These are phyloP conservation scores for Fusarium equiseti DNA, from an alignment of 2,329 filamentous ascomycete species.

Conservation along the genomic window DNA sequence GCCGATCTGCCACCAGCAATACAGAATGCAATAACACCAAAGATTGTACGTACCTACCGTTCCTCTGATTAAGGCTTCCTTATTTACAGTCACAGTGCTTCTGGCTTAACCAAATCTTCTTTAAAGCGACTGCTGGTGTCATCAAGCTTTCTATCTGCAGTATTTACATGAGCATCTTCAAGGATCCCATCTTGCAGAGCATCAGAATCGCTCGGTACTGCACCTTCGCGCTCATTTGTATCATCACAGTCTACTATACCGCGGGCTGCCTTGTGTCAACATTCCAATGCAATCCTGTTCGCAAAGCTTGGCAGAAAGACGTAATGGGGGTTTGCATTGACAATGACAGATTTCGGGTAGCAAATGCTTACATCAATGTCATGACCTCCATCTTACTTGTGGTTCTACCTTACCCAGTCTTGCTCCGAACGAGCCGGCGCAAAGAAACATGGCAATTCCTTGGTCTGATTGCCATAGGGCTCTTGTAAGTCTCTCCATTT, in stretches of 20 bases:
- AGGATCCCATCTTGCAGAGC: not conserved
- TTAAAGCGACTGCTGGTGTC: not conserved
- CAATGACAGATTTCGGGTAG: not conserved
- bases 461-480: not conserved
- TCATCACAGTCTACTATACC: not conserved
- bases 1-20: not conserved
- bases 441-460: constrained; percentile 15
- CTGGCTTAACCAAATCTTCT: constrained; percentile 15
- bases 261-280: not conserved
- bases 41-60: not conserved
- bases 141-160: constrained; percentile 11
- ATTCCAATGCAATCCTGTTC: not conserved
- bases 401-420: not conserved
- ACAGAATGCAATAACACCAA: not conserved
- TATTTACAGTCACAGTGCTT: not conserved
- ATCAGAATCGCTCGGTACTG: not conserved
- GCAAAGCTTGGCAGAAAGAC: not conserved
- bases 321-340: not conserved
- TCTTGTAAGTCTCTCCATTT: not conserved
- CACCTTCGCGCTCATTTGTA: not conserved
- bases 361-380: constrained; percentile 11
- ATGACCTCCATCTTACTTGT: not conserved
- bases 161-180: constrained; percentile 8
- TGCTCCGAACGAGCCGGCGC: not conserved
- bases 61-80: no score